These are phyloP conservation scores for Aspergillus calidoustus DNA, from an alignment of 2,329 filamentous ascomycete genomes.

Conservation along the genomic window DNA sequence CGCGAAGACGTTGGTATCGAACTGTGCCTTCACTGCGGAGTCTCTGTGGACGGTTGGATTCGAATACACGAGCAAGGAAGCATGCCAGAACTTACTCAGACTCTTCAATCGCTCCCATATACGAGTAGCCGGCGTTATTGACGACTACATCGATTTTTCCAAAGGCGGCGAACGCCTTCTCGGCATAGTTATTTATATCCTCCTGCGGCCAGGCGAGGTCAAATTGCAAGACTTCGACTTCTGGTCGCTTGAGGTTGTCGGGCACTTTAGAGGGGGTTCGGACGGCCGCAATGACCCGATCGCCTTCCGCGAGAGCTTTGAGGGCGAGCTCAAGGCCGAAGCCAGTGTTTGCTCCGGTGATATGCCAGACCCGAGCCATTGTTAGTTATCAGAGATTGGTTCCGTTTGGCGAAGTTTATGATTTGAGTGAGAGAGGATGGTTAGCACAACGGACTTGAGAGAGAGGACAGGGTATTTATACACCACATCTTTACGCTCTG, in stretches of 20 bases:
- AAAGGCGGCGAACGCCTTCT: slow-evolving; percentile 5
- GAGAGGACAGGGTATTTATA: background rate
- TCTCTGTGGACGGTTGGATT: background rate
- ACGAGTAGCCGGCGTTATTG: slow-evolving; percentile 7
- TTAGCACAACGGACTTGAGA: background rate
- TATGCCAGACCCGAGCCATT: slow-evolving; percentile 7
- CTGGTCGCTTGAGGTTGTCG: background rate
- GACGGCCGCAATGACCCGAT: slow-evolving; percentile 11
- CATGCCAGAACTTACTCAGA: background rate
- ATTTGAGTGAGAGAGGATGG: background rate
- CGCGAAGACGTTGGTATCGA: slow-evolving; percentile 11
- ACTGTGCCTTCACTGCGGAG: slow-evolving; percentile 9
- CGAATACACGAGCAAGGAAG: background rate
- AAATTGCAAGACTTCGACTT: slow-evolving; percentile 6
- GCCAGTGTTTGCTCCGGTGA: slow-evolving; percentile 8
- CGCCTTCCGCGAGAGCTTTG: slow-evolving; percentile 7
- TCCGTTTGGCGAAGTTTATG: background rate
- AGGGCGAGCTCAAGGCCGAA: slow-evolving; percentile 9
- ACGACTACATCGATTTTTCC: slow-evolving; percentile 5
- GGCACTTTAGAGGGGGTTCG: slow-evolving; percentile 11
- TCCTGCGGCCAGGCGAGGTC: slow-evolving; percentile 4
- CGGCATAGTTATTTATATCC: background rate
- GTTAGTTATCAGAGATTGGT: background rate
- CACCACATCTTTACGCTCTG: background rate
- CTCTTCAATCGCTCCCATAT: slow-evolving; percentile 13